A percentile compares a stretch with the other conserved stretches of the same genome.
These are phyloP conservation scores for Endocalyx cinctus DNA, from an alignment of 2,329 filamentous ascomycete genomes.

Conservation along the genomic window DNA sequence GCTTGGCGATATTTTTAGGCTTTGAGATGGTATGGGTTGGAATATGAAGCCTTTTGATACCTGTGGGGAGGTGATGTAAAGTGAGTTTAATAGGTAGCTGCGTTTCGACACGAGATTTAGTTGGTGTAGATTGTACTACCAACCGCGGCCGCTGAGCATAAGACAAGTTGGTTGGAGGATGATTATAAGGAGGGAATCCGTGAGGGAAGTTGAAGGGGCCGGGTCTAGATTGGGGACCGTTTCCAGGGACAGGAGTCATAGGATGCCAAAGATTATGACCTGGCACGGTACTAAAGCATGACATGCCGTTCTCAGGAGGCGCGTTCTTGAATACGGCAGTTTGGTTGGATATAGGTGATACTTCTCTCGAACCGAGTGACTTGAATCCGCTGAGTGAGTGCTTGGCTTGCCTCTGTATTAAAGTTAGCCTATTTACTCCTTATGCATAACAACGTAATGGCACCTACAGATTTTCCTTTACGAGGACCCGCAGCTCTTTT, in stretches of 20 bases:
- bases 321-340: constrained; percentile 37
- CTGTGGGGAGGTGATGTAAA: constrained; percentile 68
- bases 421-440: no score
- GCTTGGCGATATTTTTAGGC: constrained; percentile 80
- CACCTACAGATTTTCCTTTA: constrained; percentile 23
- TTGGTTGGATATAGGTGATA: constrained; percentile 50
- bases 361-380: constrained; percentile 45
- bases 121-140: constrained; percentile 61
- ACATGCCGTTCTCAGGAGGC: constrained; percentile 36
- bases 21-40: constrained; percentile 91
- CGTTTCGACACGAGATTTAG: constrained; percentile 92
- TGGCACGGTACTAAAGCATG: constrained; percentile 31
- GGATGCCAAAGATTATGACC: no score
- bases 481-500: constrained; percentile 24
- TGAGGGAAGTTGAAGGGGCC: no score
- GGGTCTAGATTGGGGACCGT: no score
- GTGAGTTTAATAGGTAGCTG: constrained; percentile 87
- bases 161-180: constrained; percentile 9
- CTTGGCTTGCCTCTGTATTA: no score
- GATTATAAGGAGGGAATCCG: constrained; percentile 11
- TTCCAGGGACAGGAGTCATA: no score
- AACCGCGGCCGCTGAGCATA: constrained; percentile 35
- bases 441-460: background rate
- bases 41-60: constrained; percentile 76
- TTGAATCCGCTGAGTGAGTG: constrained; percentile 47